Evolutionary conservation across 2,329 filamentous ascomycete genomes (phyloP).

Genomic region (Aureobasidium namibiae): DNA sequence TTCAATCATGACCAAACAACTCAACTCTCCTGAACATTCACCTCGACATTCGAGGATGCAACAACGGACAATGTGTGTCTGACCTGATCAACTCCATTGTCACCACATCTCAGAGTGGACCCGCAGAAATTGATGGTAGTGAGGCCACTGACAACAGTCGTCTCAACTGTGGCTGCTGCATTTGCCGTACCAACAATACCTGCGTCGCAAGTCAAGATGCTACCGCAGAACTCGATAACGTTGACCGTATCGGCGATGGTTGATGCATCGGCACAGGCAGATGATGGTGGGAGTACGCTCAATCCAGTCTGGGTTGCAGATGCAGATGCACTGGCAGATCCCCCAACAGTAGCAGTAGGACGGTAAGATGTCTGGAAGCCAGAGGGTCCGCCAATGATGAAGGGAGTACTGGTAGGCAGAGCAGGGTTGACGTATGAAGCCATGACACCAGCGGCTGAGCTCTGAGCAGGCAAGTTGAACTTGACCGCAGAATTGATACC

Average conservation of each 20-base stretch:
- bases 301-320: background rate
- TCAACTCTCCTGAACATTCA: background rate
- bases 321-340: background rate
- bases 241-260: background rate
- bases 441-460: background rate
- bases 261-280: background rate
- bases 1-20: background rate
- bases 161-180: background rate
- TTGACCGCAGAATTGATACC: background rate
- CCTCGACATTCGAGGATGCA: background rate
- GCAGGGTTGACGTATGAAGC: background rate
- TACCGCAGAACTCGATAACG: background rate
- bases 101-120: background rate
- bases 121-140: background rate
- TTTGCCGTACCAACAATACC: background rate
- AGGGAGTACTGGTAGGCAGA: background rate
- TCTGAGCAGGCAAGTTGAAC: background rate
- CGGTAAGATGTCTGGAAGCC: background rate
- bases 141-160: background rate
- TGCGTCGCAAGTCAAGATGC: background rate
- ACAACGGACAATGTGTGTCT: background rate
- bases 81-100: background rate
- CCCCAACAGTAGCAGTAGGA: background rate
- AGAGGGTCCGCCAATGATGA: background rate
- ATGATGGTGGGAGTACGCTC: background rate